Percentiles rank a stretch among this genome's conserved stretches.
These are phyloP conservation scores for Paramecium bursaria DNA, from an alignment of 73 alveolate genomes.

Conservation along the genomic window DNA sequence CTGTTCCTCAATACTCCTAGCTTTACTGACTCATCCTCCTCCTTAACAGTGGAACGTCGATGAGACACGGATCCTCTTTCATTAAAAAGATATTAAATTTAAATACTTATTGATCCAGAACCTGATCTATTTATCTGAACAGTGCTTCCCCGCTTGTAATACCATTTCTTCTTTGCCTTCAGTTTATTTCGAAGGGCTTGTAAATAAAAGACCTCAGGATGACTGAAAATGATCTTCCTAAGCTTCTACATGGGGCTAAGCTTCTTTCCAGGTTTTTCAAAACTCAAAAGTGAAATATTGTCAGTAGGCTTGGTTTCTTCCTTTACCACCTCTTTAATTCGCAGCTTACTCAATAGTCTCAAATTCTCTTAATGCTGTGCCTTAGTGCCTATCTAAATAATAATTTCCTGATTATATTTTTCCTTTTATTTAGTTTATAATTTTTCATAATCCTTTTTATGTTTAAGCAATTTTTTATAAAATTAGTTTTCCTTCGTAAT, in stretches of 20 bases:
- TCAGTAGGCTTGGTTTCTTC: neutral
- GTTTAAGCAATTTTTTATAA: constrained; percentile 2
- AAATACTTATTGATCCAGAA: no score
- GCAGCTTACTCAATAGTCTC: neutral
- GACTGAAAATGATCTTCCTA: constrained; percentile 15
- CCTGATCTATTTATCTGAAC: no score
- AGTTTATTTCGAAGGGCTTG: constrained; percentile 13
- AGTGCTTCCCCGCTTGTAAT: no score
- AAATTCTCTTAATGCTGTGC: constrained; percentile 10
- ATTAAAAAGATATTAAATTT: no score
- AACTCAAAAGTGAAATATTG: constrained; percentile 27
- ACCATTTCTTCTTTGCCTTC: constrained; percentile 32
- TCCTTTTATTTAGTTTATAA: neutral
- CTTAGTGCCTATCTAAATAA: neutral
- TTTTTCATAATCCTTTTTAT: constrained; percentile 3
- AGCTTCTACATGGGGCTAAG: constrained; percentile 10
- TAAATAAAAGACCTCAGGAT: constrained; percentile 31
- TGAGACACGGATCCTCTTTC: no score
- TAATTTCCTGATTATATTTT: constrained; percentile 32
- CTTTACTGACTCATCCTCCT: no score
- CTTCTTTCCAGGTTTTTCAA: constrained; percentile 51
- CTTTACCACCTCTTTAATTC: neutral
- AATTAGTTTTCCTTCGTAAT: constrained; percentile 26
- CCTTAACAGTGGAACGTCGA: no score
- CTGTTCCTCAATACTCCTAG: no score